Conservation (phyloP, 2,329 filamentous ascomycete genomes). For the Ophiocordyceps camponoti-floridani region DNA sequence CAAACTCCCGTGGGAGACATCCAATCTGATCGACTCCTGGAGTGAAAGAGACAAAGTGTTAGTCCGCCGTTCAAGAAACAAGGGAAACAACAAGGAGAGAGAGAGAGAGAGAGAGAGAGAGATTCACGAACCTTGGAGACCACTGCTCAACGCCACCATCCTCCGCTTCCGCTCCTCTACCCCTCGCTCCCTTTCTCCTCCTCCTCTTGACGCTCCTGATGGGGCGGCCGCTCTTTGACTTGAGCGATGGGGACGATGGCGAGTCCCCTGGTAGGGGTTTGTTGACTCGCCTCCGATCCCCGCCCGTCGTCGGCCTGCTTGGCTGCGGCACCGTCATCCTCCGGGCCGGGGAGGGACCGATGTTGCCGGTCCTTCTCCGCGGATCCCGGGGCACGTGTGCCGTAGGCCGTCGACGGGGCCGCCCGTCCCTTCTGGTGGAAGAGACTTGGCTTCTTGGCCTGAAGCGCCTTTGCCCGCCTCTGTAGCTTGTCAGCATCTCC, state of each 20-base stretch:
- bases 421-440: neutral
- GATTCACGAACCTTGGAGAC: too few species aligned
- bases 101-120: too few species aligned
- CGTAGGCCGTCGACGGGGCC: conserved; percentile 1
- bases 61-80: too few species aligned
- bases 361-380: conserved; percentile 1
- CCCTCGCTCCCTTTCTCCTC: too few species aligned
- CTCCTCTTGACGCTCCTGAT: too few species aligned
- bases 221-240: too few species aligned
- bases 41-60: too few species aligned
- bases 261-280: neutral
- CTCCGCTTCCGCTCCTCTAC: too few species aligned
- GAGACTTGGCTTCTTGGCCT: neutral
- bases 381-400: conserved; percentile 1
- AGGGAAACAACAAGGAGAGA: too few species aligned
- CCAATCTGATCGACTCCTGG: too few species aligned
- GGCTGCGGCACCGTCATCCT: neutral
- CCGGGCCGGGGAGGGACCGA: conserved; percentile 1
- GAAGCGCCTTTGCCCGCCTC: conserved; percentile 1
- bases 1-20: too few species aligned
- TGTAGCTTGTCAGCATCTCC: neutral
- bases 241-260: neutral
- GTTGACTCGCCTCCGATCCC: neutral
- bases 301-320: neutral
- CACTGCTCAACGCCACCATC: too few species aligned